Percentiles rank a stretch among this genome's conserved stretches.
These are phyloP conservation scores for Trypanosoma cruzi DNA, from an alignment of 208 protist species.

Conservation along the genomic window DNA sequence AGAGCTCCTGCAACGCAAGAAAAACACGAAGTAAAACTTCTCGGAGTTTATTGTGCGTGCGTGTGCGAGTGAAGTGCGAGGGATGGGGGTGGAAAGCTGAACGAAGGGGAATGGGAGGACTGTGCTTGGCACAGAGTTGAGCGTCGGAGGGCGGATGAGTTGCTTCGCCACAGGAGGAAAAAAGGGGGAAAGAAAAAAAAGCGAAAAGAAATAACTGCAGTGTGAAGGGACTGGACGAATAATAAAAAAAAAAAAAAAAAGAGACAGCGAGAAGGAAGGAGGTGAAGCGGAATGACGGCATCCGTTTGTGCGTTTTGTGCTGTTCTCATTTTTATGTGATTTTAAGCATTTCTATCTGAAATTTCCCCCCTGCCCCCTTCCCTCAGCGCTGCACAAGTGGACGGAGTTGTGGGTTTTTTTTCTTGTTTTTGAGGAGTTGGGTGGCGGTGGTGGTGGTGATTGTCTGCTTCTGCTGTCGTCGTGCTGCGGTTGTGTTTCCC, in stretches of 20 bases:
- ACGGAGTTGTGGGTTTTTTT: background rate
- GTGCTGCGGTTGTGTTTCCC: background rate
- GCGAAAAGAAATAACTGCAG: too few relatives aligned
- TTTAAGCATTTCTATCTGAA: background rate
- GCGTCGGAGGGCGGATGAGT: background rate
- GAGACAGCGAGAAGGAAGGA: background rate
- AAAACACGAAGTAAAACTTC: background rate
- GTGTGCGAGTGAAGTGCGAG: background rate
- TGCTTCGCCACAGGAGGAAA: background rate
- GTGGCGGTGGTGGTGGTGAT: background rate
- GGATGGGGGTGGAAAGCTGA: background rate
- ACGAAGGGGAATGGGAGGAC: background rate
- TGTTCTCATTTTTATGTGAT: background rate
- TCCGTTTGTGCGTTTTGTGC: background rate
- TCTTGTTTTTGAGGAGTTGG: slow-evolving; percentile 17
- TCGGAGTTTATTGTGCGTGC: background rate
- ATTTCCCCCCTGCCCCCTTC: too few relatives aligned
- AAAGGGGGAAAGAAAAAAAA: background rate
- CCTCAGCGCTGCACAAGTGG: background rate
- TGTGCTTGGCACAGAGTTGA: background rate
- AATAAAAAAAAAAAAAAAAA: background rate
- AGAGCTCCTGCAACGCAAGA: slow-evolving; percentile 70
- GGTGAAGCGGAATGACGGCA: background rate
- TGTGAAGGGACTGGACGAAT: too few relatives aligned
- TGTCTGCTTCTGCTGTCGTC: background rate